These are phyloP conservation scores for Cyclotella kingstonii DNA, from an alignment of 108 stramenopile species.

Conservation along the genomic window DNA sequence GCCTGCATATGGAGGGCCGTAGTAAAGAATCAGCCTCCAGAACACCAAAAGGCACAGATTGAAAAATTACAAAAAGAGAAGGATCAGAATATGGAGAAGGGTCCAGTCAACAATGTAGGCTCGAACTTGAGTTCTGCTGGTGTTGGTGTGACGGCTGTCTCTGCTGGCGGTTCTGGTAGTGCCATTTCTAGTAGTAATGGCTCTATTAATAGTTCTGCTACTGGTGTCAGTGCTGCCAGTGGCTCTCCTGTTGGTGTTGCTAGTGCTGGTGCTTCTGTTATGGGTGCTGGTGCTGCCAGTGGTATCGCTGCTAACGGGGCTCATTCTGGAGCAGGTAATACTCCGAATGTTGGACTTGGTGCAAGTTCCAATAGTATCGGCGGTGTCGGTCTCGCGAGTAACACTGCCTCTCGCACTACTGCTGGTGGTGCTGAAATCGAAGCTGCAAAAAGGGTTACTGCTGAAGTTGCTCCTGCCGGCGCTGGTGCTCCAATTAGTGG, in stretches of 20 bases:
- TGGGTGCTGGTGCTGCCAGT: neutral
- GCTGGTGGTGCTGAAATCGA: too few relatives aligned
- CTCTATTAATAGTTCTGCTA: neutral
- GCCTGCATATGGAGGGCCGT: slow-evolving; percentile 46
- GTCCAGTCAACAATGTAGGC: too few relatives aligned
- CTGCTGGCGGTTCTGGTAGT: neutral
- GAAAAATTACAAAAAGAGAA: slow-evolving; percentile 17
- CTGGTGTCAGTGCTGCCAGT: neutral
- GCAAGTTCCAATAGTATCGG: too few relatives aligned
- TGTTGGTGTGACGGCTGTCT: neutral
- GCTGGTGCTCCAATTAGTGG: too few relatives aligned
- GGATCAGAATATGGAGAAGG: too few relatives aligned
- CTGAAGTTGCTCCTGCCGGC: too few relatives aligned
- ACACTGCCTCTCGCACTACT: too few relatives aligned
- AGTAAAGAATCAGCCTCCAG: slow-evolving; percentile 42
- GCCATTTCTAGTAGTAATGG: neutral
- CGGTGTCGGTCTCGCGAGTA: too few relatives aligned
- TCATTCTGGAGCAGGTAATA: too few relatives aligned
- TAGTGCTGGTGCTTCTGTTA: neutral
- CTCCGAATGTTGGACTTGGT: too few relatives aligned
- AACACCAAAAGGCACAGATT: slow-evolving; percentile 32
- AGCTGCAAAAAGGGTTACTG: too few relatives aligned
- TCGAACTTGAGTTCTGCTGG: too few relatives aligned
- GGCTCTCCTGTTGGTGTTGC: neutral
- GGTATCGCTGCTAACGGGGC: neutral